A percentile compares a stretch with the other conserved stretches of the same genome.
Evolutionary conservation across 305 asterid species (phyloP).

Genomic region (Fraxinus nigra): DNA sequence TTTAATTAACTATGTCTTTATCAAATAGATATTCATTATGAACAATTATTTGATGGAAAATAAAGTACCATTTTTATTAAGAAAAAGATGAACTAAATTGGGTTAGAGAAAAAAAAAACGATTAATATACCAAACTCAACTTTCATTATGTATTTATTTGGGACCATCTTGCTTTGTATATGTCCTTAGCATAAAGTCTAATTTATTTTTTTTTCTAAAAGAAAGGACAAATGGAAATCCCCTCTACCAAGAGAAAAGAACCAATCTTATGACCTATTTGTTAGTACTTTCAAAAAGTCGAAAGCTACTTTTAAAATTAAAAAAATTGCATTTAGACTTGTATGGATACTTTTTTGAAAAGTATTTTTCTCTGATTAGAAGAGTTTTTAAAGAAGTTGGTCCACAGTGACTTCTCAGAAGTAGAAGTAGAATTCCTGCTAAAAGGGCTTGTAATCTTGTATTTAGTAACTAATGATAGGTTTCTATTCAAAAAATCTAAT

Average conservation of each 20-base stretch:
- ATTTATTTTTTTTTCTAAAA: neutral
- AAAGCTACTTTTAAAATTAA: too few species aligned
- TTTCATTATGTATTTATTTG: neutral
- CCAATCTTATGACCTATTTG: neutral
- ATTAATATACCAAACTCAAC: neutral
- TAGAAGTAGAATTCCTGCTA: too few species aligned
- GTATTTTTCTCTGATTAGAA: too few species aligned
- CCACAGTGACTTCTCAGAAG: too few species aligned
- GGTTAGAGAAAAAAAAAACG: neutral
- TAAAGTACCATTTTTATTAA: constrained; percentile 19
- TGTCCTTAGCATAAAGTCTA: neutral
- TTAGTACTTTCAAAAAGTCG: neutral
- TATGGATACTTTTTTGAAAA: neutral
- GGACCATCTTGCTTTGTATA: neutral
- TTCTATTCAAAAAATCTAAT: constrained; percentile 8
- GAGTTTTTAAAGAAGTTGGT: neutral
- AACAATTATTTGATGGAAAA: constrained; percentile 25
- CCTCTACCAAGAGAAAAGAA: neutral
- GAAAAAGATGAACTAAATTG: neutral
- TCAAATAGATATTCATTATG: constrained; percentile 21
- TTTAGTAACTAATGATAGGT: neutral
- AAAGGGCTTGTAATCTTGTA: neutral
- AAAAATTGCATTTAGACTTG: neutral
- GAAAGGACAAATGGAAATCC: neutral
- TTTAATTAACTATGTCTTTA: constrained; percentile 21